These are phyloP conservation scores for Gorgonomyces haynaldii DNA, from an alignment of 192 early-diverging fungal genomes.

Conservation along the genomic window DNA sequence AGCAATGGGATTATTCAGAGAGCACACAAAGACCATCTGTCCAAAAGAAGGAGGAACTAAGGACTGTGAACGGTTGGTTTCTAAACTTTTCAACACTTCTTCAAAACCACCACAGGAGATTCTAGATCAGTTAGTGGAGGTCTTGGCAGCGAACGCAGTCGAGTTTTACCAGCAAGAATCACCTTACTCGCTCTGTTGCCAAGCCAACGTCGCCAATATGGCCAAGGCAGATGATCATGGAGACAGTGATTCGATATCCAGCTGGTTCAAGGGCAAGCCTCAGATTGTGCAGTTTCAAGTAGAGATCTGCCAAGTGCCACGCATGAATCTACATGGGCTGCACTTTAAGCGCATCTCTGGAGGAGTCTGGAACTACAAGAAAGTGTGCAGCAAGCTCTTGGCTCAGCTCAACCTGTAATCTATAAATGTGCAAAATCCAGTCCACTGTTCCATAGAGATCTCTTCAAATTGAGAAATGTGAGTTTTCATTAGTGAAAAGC, in stretches of 20 bases:
- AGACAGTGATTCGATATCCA: neutral
- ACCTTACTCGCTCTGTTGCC: no score
- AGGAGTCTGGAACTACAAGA: slow-evolving; percentile 45
- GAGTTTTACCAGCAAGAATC: no score
- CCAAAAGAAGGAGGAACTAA: slow-evolving; percentile 25
- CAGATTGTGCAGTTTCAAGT: slow-evolving; percentile 25
- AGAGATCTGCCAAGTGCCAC: slow-evolving; percentile 27
- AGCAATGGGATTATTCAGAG: no score
- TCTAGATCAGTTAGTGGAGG: slow-evolving; percentile 15
- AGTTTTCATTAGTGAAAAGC: no score
- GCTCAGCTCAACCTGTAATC: slow-evolving; percentile 27
- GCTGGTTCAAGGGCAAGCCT: neutral
- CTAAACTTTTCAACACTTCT: slow-evolving; percentile 32
- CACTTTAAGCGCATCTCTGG: slow-evolving; percentile 38
- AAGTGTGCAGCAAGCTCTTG: slow-evolving; percentile 34
- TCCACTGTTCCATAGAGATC: no score
- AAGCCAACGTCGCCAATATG: no score
- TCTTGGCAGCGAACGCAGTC: slow-evolving; percentile 10
- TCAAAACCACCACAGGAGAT: slow-evolving; percentile 21
- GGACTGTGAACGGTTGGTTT: slow-evolving; percentile 32
- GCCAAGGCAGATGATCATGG: no score
- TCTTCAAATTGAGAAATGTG: no score
- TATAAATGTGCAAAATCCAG: no score
- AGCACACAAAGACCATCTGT: no score
- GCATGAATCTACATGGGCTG: slow-evolving; percentile 19